Conservation (phyloP, 2,329 filamentous ascomycete genomes). For the Botrytis deweyae region DNA sequence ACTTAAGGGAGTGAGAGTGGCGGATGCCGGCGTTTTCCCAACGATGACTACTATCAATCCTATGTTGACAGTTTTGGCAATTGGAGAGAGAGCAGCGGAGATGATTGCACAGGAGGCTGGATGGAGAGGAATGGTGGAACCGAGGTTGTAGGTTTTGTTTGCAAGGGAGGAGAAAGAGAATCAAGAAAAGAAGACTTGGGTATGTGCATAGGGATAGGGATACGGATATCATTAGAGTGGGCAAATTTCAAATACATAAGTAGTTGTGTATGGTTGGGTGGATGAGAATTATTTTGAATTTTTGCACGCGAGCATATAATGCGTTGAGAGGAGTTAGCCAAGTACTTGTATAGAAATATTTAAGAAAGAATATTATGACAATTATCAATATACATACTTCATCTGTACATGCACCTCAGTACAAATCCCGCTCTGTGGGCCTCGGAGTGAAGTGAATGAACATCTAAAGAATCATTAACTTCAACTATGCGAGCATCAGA, state of each 20-base stretch:
- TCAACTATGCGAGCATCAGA: too few relatives aligned
- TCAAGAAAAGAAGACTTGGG: not conserved
- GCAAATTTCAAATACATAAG: not conserved
- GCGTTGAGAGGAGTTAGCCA: not conserved
- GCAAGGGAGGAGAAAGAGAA: not conserved
- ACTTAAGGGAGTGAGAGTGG: constrained; percentile 72
- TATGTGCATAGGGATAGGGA: not conserved
- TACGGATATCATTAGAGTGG: not conserved
- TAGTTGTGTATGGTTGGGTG: not conserved
- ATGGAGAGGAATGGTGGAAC: constrained; percentile 47
- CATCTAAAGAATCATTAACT: not conserved
- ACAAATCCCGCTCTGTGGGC: not conserved
- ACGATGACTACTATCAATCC: constrained; percentile 85
- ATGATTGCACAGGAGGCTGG: constrained; percentile 73
- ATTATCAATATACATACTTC: not conserved
- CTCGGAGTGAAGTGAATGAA: not conserved
- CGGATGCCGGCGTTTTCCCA: constrained; percentile 85
- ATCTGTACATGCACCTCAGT: not conserved
- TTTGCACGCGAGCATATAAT: not conserved
- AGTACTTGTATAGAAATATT: not conserved
- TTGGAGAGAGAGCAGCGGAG: constrained; percentile 83
- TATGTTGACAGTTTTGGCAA: constrained; percentile 82
- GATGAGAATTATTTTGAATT: not conserved
- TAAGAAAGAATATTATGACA: not conserved
- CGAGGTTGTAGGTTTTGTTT: constrained; percentile 33